Base-by-base conservation (phyloP, 768 basidiomycete genomes). In the Paxillus ammoniavirescens region DNA sequence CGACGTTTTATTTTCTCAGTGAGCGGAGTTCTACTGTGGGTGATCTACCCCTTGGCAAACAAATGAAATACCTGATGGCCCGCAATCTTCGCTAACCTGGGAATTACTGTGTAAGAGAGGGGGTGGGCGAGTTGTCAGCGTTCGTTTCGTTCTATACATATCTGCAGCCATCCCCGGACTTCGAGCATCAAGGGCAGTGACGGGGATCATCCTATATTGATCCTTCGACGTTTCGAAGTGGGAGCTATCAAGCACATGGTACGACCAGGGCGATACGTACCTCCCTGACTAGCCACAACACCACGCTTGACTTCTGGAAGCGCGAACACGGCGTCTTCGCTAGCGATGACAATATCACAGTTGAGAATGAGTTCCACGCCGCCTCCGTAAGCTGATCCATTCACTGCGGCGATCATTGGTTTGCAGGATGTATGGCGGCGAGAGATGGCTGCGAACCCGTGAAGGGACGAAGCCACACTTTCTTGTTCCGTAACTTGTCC, bases 241-340 rank as follows among this genome's bases (percentile, higher is more conserved):
- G 44, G 42, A 18, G 14, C 28, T 43, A 15, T 13, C 28, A 4
- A 5, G 26, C 26, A 43, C 37, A 26, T 28, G 21, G 52, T 35
- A 23, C 26, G 26, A 26, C 4, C 26, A 31, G 38, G 46, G 41
- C 41, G 50, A 40, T 2, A 72, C 78, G 49, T 55, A 84, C 87
- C 88, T 62, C 90, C 90, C 62, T 86, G 83, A 12, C 78, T 71
- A 12, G 87, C 89, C 30, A 88, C 62, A 8, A 91, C 89, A 0
- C 91, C 91, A 28, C 87, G 78, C 66, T 83, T 87, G 4, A 90
- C 90, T 60, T 92, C 90, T 0, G 88, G 87, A 23, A 91, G 74
- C 4, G 82, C 87, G 56, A 93, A 89, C 51, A 77, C 80, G 3
- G 89, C 83, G 14, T 82, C 79, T 47, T 82, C 75, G 55, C 76